Conservation (phyloP, 768 basidiomycete species). For the Boletus sp. region DNA sequence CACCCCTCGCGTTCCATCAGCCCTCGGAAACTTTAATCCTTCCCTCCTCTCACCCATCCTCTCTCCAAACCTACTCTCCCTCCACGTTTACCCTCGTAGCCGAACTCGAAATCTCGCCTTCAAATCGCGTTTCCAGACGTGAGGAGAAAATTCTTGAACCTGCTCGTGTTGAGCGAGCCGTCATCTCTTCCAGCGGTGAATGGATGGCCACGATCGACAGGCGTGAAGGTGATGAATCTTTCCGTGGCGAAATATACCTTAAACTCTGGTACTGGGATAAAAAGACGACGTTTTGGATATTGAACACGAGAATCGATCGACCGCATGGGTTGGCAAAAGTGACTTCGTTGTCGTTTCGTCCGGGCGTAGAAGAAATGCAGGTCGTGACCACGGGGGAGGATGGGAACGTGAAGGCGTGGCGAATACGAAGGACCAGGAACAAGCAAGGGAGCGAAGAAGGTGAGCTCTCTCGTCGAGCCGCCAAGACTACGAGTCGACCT, state of each 20-base stretch:
- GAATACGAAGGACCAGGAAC: conserved; percentile 46
- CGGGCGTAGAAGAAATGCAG: conserved; percentile 38
- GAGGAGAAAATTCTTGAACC: conserved; percentile 78
- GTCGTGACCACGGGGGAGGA: conserved; percentile 78
- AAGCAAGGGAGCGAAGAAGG: conserved; percentile 53
- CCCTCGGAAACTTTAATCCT: conserved; percentile 76
- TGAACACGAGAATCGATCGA: conserved; percentile 87
- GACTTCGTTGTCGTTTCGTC: conserved; percentile 68
- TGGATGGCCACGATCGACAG: conserved; percentile 94
- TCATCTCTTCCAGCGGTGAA: conserved; percentile 63
- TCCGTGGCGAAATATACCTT: conserved; percentile 70
- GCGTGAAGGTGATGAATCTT: conserved; percentile 63
- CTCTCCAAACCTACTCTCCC: conserved; percentile 89
- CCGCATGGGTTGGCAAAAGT: conserved; percentile 74
- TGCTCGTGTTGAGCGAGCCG: conserved; percentile 67
- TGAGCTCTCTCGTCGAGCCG: conserved; percentile 29
- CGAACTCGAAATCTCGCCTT: conserved; percentile 91
- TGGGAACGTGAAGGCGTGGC: conserved; percentile 80
- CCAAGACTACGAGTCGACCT: neutral
- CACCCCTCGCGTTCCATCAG: conserved; percentile 76
- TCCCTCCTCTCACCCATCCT: conserved; percentile 92
- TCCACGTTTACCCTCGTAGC: conserved; percentile 65
- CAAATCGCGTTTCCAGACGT: conserved; percentile 82
- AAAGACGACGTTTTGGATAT: conserved; percentile 57
- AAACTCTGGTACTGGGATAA: conserved; percentile 91